phyloP scores from a whole-genome alignment of 2,329 filamentous ascomycete genomes.

The Coniochaeta sp. region DNA sequence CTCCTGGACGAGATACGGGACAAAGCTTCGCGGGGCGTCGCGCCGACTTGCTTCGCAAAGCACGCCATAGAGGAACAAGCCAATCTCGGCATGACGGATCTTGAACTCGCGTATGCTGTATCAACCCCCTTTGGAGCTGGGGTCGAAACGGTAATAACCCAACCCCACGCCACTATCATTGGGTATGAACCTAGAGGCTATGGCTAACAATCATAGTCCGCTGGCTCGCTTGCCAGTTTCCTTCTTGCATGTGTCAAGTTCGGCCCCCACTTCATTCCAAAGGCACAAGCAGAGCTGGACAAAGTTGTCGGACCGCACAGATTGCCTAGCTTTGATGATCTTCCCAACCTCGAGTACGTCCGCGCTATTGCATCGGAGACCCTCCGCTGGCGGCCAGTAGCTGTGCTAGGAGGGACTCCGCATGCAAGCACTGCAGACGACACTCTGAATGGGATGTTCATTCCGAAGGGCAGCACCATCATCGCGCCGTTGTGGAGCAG shows the following conservation, averaged over 20 bases:
- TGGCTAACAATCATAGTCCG: constrained; percentile 31
- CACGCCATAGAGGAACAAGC: constrained; percentile 32
- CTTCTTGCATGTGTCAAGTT: constrained; percentile 44
- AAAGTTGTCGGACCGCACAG: constrained; percentile 26
- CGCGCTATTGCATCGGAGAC: constrained; percentile 29
- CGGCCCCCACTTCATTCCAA: constrained; percentile 37
- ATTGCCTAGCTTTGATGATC: constrained; percentile 28
- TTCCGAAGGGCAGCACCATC: constrained; percentile 32
- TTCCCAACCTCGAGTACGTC: constrained; percentile 23
- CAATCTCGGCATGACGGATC: constrained; percentile 29
- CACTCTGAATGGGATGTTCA: constrained; percentile 33
- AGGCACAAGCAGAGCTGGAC: constrained; percentile 31
- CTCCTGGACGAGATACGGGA: constrained; percentile 32
- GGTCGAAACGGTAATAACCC: constrained; percentile 28
- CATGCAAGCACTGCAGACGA: constrained; percentile 36
- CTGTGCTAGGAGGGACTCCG: constrained; percentile 33
- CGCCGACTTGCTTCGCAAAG: constrained; percentile 32
- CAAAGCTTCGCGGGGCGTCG: constrained; percentile 19
- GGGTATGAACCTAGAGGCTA: neutral
- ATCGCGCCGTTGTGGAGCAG: constrained; percentile 34
- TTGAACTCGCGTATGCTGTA: constrained; percentile 34
- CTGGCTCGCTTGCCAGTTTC: constrained; percentile 39
- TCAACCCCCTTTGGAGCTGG: constrained; percentile 37
- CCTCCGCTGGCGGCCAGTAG: constrained; percentile 31
- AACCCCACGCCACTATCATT: neutral